Percentiles rank a stretch among this genome's conserved stretches.
Evolutionary conservation across 768 basidiomycete species (phyloP).

Genomic region (Russula sp.): DNA sequence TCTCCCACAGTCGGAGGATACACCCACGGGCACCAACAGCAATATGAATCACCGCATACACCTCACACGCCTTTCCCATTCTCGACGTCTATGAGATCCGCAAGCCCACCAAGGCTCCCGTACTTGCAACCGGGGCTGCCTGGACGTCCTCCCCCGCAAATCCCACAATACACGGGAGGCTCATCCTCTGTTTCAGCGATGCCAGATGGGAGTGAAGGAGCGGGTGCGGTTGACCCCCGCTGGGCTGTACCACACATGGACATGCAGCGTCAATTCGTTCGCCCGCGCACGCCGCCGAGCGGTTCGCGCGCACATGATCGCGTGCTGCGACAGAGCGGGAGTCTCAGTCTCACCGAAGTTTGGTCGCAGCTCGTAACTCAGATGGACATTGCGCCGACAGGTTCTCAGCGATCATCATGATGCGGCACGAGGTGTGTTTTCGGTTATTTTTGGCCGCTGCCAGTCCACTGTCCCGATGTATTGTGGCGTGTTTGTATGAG

Average conservation of each 20-base stretch:
- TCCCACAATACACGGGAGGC: background rate
- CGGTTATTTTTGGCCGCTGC: background rate
- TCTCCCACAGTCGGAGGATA: slow-evolving; percentile 20
- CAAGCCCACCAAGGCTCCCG: background rate
- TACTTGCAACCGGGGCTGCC: background rate
- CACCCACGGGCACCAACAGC: background rate
- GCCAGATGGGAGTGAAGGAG: background rate
- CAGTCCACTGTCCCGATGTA: background rate
- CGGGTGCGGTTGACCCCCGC: background rate
- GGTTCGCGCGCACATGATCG: slow-evolving; percentile 4
- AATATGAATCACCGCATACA: background rate
- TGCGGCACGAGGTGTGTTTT: background rate
- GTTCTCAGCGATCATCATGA: background rate
- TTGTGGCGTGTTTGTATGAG: background rate
- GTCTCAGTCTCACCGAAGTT: slow-evolving; percentile 19
- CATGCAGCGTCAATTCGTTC: background rate
- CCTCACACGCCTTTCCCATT: background rate
- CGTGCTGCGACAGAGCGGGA: slow-evolving; percentile 19
- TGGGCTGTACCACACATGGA: slow-evolving; percentile 10
- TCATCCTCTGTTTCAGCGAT: background rate
- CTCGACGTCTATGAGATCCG: background rate
- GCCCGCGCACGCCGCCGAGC: background rate
- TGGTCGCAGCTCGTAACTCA: slow-evolving; percentile 18
- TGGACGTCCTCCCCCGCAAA: background rate
- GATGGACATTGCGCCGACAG: slow-evolving; percentile 7